phyloP scores from a whole-genome alignment of 106 monocot species.

The Triglochin maritima region DNA sequence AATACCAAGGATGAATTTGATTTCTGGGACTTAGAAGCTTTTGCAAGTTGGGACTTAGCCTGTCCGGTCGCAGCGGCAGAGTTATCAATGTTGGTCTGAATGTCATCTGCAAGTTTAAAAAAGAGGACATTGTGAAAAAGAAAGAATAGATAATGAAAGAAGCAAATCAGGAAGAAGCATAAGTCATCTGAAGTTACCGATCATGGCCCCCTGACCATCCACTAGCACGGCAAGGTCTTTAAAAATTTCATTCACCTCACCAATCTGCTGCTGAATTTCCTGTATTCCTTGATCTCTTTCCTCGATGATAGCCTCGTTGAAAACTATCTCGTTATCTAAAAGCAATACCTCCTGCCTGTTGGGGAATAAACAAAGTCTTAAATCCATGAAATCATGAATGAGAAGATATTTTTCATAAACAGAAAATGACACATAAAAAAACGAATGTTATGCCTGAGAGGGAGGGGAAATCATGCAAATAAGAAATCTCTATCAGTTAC shows the following conservation, averaged over 20 bases:
- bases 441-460: too few species aligned
- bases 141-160: neutral
- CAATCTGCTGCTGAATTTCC: constrained; percentile 92
- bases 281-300: constrained; percentile 89
- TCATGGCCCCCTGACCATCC: constrained; percentile 75
- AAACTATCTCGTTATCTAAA: constrained; percentile 82
- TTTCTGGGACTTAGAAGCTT: constrained; percentile 63
- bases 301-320: constrained; percentile 94
- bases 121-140: neutral
- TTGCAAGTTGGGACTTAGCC: constrained; percentile 54
- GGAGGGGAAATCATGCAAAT: too few species aligned
- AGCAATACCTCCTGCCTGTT: constrained; percentile 71
- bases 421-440: too few species aligned
- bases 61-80: constrained; percentile 44
- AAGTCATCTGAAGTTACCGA: constrained; percentile 33
- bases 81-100: constrained; percentile 57
- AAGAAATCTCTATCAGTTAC: too few species aligned
- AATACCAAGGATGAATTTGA: constrained; percentile 80
- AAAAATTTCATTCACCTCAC: constrained; percentile 89
- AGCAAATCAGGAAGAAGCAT: neutral
- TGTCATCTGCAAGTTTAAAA: constrained; percentile 49
- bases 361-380: neutral
- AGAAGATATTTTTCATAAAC: too few species aligned
- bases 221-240: constrained; percentile 85
- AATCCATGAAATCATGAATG: too few species aligned